These are phyloP conservation scores for Hyparrhenia diplandra DNA, from an alignment of 176 grass and related monocot genomes.

Conservation along the genomic window DNA sequence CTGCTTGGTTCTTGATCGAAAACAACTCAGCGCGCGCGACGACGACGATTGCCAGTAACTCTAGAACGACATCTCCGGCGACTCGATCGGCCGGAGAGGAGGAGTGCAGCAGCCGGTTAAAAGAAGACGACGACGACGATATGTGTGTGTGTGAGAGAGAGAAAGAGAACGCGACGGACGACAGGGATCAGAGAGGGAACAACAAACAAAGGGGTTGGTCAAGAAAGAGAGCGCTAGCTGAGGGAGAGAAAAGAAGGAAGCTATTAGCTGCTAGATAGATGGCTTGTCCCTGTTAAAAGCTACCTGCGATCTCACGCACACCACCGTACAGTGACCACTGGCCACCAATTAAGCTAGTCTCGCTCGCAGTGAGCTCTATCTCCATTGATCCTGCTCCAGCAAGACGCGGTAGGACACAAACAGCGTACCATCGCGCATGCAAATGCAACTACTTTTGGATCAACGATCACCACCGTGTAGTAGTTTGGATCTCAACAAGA, in stretches of 20 bases:
- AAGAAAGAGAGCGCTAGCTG: neutral
- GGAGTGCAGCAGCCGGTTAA: too few species aligned
- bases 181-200: neutral
- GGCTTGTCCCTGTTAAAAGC: constrained; percentile 72
- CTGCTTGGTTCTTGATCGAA: neutral
- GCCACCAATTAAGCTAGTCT: too few species aligned
- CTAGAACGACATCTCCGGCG: neutral
- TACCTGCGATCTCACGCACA: constrained; percentile 30
- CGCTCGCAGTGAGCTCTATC: neutral
- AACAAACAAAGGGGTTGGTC: constrained; percentile 21
- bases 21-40: neutral
- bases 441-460: constrained; percentile 24
- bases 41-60: neutral
- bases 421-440: constrained; percentile 28
- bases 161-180: neutral
- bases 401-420: neutral
- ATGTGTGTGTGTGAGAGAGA: neutral
- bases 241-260: constrained; percentile 35
- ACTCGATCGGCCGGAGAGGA: too few species aligned
- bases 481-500: neutral
- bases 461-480: neutral
- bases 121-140: neutral
- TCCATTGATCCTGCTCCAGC: neutral
- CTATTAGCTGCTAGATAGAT: neutral
- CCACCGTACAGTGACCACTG: neutral